phyloP scores from a whole-genome alignment of 1,284 basidiomycete genomes.

The Ceratobasidium sp. region DNA sequence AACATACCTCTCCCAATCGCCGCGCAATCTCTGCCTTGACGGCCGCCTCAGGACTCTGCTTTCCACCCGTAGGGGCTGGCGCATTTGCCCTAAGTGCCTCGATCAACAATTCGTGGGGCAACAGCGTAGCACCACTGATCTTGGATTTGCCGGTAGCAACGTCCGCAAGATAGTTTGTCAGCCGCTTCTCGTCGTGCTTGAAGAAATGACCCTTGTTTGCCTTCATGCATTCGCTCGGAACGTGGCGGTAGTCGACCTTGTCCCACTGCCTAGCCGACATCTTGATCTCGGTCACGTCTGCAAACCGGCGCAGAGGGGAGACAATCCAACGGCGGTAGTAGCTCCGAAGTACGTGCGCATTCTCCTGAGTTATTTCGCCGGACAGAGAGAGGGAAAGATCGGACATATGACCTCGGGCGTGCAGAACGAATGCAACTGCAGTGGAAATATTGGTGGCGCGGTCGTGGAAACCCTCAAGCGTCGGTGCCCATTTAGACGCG shows the following conservation, averaged over 20 bases:
- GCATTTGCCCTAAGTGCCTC: constrained; percentile 51
- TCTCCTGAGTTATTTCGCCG: constrained; percentile 47
- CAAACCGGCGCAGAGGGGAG: constrained; percentile 62
- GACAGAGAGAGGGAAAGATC: constrained; percentile 49
- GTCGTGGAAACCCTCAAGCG: constrained; percentile 67
- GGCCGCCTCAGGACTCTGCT: constrained; percentile 15
- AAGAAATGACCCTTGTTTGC: constrained; percentile 64
- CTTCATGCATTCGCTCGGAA: constrained; percentile 70
- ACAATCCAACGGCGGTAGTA: constrained; percentile 67
- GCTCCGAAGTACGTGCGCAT: constrained; percentile 60
- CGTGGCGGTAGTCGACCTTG: constrained; percentile 56
- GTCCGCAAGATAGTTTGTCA: constrained; percentile 64
- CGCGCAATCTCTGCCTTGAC: constrained; percentile 38
- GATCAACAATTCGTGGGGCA: constrained; percentile 66
- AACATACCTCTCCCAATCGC: constrained; percentile 36
- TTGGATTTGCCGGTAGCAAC: constrained; percentile 65
- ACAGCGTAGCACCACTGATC: constrained; percentile 70
- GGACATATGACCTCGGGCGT: constrained; percentile 51
- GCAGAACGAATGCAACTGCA: constrained; percentile 66
- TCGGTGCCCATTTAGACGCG: constrained; percentile 76
- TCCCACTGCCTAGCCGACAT: constrained; percentile 71
- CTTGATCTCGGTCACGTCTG: constrained; percentile 64
- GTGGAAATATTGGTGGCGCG: constrained; percentile 70
- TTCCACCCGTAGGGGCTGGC: not conserved
- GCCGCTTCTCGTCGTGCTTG: constrained; percentile 66